Evolutionary conservation across 2,329 filamentous ascomycete genomes (phyloP).

Genomic region (Fusarium musae): DNA sequence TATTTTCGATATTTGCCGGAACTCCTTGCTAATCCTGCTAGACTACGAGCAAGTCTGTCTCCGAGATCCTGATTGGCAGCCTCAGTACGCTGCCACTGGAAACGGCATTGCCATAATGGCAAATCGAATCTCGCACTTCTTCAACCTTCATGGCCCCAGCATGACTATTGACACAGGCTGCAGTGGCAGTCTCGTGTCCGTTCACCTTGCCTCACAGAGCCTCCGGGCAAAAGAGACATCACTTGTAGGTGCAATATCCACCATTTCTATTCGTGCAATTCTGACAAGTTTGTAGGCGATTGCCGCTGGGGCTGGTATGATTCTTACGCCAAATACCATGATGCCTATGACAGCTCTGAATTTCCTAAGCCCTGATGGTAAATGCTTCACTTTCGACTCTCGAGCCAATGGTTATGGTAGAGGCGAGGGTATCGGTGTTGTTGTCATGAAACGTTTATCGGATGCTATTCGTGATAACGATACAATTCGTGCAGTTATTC

Average conservation of each 20-base stretch:
- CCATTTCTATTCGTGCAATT: background rate
- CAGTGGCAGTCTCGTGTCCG: conserved; percentile 64
- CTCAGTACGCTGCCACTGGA: conserved; percentile 64
- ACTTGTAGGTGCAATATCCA: conserved; percentile 45
- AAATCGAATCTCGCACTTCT: conserved; percentile 66
- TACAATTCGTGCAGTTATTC: conserved; percentile 65
- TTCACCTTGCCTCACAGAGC: conserved; percentile 64
- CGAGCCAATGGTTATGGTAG: conserved; percentile 72
- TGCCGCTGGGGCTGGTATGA: conserved; percentile 63
- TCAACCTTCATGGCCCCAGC: conserved; percentile 65
- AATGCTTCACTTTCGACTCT: conserved; percentile 65
- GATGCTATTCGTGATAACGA: conserved; percentile 70
- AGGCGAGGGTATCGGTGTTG: conserved; percentile 70
- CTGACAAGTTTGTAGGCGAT: conserved; percentile 52
- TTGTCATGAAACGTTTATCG: conserved; percentile 68
- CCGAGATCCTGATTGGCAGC: conserved; percentile 61
- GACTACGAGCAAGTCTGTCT: conserved; percentile 64
- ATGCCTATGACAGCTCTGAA: conserved; percentile 66
- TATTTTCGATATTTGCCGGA: background rate
- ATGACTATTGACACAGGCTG: conserved; percentile 70
- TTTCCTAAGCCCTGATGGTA: conserved; percentile 63
- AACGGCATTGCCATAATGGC: conserved; percentile 64
- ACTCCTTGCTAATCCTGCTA: conserved; percentile 32
- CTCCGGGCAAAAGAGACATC: conserved; percentile 58
- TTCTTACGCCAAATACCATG: conserved; percentile 65